Base-by-base conservation (phyloP, 257 asterid genomes). In the Nicotiana sylvestris region DNA sequence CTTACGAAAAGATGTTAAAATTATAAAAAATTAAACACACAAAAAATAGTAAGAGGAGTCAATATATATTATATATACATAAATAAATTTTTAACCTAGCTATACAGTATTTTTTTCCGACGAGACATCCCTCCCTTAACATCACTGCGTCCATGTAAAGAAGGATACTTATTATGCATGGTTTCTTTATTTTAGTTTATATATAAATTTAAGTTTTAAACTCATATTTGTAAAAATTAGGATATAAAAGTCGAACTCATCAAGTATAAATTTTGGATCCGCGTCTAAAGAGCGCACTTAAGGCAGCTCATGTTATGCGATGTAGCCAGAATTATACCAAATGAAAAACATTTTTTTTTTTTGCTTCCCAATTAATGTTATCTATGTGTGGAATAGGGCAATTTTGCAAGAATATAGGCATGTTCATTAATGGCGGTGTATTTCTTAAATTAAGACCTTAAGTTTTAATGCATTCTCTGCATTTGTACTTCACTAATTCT, bases 341-440 rank as follows among this genome's bases (percentile, higher is more conserved):
- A 21, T 21, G 21, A 21, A 21, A 9, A 13, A 32, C 43, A 33
- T 37, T 2, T n/a, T 25, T 61, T 13, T 78, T 64, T 49, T 18
- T 60, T 9, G 1, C 68, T 60, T 46, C 27, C 43, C 21, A 46
- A 37, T 39, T 43, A 74, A 25, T 74, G 2, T 61, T 60, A 69
- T 79, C 3, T 61, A 0, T 61, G 61, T 79, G 30, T 60, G 39
- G 46, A 79, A 62, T 37, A 25, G 46, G 72, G 76, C 21, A 61
- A 61, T 58, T 61, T 60, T 79, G 74, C 58, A 39, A 79, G 39
- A 39, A 79, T 65, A 79, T 62, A 57, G 58, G 57, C 82, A 60
- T 79, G 80, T 65, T 79, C 76, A 61, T 61, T 49, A 79, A 79
- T 79, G 43, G 43, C 62, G 17, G 43, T 79, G 29, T 3, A 79